A percentile compares a stretch with the other conserved stretches of the same genome.
These are phyloP conservation scores for Gnaphalium uliginosum DNA, from an alignment of 129 eudicot genomes.

Conservation along the genomic window DNA sequence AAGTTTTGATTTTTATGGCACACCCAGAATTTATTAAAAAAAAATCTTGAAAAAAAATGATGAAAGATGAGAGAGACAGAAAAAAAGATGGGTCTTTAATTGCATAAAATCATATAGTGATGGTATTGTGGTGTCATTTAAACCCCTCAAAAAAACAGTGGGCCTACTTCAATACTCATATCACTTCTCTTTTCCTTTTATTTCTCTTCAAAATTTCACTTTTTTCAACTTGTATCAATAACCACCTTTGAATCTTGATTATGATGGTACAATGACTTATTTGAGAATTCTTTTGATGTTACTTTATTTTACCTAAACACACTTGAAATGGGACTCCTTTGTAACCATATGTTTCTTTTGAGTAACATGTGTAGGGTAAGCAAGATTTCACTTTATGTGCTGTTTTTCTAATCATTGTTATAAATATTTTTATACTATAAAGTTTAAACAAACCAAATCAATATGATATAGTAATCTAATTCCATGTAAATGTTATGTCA, in stretches of 20 bases:
- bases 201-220: background rate
- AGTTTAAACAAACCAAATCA: background rate
- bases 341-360: constrained; percentile 29
- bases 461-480: background rate
- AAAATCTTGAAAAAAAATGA: constrained; percentile 32
- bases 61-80: constrained; percentile 29
- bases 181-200: background rate
- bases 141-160: constrained; percentile 30
- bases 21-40: constrained; percentile 5
- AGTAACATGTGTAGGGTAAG: constrained; percentile 21
- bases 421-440: background rate
- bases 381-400: constrained; percentile 28
- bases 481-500: background rate
- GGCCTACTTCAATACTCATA: constrained; percentile 37
- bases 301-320: constrained; percentile 39
- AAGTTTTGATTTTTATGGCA: constrained; percentile 24
- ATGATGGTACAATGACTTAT: constrained; percentile 35
- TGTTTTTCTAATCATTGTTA: background rate
- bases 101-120: constrained; percentile 26
- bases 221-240: constrained; percentile 32
- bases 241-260: constrained; percentile 31
- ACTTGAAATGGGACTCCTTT: constrained; percentile 29
- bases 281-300: constrained; percentile 39
- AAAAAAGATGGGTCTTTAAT: constrained; percentile 29
- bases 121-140: constrained; percentile 39